phyloP scores from a whole-genome alignment of 306 rosid genomes.

The Pyrus communis region DNA sequence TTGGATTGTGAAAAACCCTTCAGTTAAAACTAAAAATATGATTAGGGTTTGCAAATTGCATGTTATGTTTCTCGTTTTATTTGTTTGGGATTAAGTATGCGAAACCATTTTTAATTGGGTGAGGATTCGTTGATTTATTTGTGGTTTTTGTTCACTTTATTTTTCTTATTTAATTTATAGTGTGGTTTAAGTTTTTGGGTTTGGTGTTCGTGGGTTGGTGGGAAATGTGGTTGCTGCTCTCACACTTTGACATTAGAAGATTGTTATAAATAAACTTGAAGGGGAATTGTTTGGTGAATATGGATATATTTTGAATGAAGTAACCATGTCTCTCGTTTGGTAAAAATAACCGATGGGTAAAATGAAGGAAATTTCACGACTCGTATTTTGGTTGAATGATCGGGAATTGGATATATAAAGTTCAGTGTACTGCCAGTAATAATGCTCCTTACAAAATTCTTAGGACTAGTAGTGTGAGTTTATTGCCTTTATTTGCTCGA shows the following conservation, averaged over 20 bases:
- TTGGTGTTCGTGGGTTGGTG: neutral
- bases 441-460: neutral
- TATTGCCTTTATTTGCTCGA: neutral
- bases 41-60: conserved; percentile 19
- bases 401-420: no score
- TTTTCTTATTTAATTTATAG: neutral
- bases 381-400: neutral
- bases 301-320: neutral
- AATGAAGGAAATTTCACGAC: neutral
- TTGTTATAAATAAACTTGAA: neutral
- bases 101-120: neutral
- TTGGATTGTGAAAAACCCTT: neutral
- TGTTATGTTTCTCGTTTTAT: neutral
- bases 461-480: neutral
- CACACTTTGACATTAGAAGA: neutral
- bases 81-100: neutral
- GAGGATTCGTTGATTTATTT: neutral
- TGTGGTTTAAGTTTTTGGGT: neutral
- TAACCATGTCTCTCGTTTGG: neutral
- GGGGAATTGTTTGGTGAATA: neutral
- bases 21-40: neutral
- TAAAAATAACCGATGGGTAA: neutral
- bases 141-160: neutral
- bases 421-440: neutral
- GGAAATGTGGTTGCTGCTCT: neutral